phyloP scores from a whole-genome alignment of 768 basidiomycete species.

The Tulasnella sp. region DNA sequence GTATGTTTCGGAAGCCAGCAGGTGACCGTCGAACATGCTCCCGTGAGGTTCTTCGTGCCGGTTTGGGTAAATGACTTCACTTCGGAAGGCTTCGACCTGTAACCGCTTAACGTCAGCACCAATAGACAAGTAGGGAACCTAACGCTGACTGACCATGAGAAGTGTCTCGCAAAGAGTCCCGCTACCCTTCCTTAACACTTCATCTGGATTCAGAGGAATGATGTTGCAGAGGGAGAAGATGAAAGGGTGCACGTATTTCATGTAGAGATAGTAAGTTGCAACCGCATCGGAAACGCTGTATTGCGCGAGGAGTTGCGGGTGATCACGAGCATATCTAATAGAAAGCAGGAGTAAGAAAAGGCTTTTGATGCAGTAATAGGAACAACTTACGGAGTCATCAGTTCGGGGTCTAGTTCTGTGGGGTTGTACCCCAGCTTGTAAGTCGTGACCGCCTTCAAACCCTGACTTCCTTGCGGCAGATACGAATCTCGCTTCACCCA shows the following conservation, averaged over 20 bases:
- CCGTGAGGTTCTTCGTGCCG: conserved; percentile 91
- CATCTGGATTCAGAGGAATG: conserved; percentile 94
- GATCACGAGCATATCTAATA: conserved; percentile 89
- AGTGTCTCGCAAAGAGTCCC: conserved; percentile 97
- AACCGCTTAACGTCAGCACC: conserved; percentile 26
- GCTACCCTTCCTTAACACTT: conserved; percentile 92
- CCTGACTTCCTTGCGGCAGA: conserved; percentile 96
- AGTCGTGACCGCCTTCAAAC: conserved; percentile 96
- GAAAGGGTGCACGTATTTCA: conserved; percentile 99
- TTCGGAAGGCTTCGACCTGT: conserved; percentile 94
- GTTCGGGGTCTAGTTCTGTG: conserved; percentile 94
- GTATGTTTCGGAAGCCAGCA: conserved; percentile 97
- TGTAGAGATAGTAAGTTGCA: conserved; percentile 99
- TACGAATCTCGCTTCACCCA: conserved; percentile 99
- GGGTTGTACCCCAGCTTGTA: conserved; percentile 96
- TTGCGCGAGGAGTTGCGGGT: conserved; percentile 90
- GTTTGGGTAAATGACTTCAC: conserved; percentile 95
- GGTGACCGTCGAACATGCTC: conserved; percentile 92
- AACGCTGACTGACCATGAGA: conserved; percentile 73
- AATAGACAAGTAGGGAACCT: not conserved
- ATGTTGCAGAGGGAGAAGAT: conserved; percentile 99
- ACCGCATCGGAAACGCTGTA: conserved; percentile 99
- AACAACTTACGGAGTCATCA: conserved; percentile 94
- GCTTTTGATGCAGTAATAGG: not conserved
- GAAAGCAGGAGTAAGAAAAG: conserved; percentile 11